These are phyloP conservation scores for Schwanniomyces sp. DNA, from an alignment of 805 yeast species.

Conservation along the genomic window DNA sequence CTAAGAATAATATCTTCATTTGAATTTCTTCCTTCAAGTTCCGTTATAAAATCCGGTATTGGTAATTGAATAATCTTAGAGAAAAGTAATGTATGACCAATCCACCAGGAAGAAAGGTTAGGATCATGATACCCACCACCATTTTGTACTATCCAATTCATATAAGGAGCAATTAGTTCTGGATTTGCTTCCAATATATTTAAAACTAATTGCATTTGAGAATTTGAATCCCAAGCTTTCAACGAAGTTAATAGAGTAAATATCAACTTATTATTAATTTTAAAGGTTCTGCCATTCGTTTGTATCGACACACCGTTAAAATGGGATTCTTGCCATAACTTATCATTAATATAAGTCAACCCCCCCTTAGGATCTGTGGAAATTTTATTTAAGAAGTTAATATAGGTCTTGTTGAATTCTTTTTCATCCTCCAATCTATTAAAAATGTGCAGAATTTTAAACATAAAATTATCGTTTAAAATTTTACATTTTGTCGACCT, in stretches of 20 bases:
- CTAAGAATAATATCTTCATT: neutral
- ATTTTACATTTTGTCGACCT: slow-evolving; percentile 71
- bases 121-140: slow-evolving; percentile 79
- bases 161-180: slow-evolving; percentile 74
- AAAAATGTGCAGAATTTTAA: slow-evolving; percentile 54
- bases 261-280: slow-evolving; percentile 65
- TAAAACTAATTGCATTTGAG: slow-evolving; percentile 57
- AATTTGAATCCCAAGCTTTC: slow-evolving; percentile 78
- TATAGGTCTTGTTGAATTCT: slow-evolving; percentile 39
- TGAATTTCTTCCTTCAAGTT: slow-evolving; percentile 5
- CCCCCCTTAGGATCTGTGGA: slow-evolving; percentile 53
- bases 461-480: slow-evolving; percentile 73
- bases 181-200: slow-evolving; percentile 53
- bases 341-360: slow-evolving; percentile 45
- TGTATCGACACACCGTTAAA: slow-evolving; percentile 43
- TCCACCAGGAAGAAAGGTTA: slow-evolving; percentile 76
- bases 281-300: slow-evolving; percentile 53
- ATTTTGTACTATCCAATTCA: slow-evolving; percentile 49
- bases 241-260: slow-evolving; percentile 61
- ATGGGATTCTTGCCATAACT: slow-evolving; percentile 43
- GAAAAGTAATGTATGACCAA: slow-evolving; percentile 66
- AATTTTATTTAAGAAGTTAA: slow-evolving; percentile 48
- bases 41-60: slow-evolving; percentile 37
- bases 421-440: slow-evolving; percentile 22
- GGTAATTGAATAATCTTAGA: slow-evolving; percentile 59